These are phyloP conservation scores for Neurospora sublineolata DNA, from an alignment of 495 filamentous ascomycete species.

Conservation along the genomic window DNA sequence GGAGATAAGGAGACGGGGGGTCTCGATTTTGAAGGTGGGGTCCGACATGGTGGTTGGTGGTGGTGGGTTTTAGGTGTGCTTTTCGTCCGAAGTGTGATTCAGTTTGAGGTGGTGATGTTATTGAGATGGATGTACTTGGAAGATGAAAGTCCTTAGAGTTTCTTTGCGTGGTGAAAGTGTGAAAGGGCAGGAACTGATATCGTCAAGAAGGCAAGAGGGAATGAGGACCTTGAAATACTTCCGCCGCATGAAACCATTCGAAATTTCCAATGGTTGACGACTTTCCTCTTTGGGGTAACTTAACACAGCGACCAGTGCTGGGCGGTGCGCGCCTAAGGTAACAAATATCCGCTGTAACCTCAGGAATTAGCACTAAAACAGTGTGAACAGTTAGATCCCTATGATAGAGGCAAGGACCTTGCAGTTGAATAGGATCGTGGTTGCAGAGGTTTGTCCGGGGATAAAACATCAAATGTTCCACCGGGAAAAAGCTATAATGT, in stretches of 20 bases:
- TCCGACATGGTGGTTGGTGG: slow-evolving; percentile 4
- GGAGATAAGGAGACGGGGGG: slow-evolving; percentile 23
- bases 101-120: background rate
- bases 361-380: background rate
- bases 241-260: background rate
- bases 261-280: background rate
- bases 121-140: background rate
- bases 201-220: background rate
- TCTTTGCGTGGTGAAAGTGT: background rate
- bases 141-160: background rate
- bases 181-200: background rate
- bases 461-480: too few species aligned
- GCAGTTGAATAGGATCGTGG: background rate
- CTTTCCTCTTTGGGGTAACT: background rate
- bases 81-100: background rate
- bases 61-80: background rate
- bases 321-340: background rate
- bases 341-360: background rate
- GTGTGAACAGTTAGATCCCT: background rate
- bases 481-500: background rate
- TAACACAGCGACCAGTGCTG: background rate
- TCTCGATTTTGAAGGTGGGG: slow-evolving; percentile 19
- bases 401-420: background rate
- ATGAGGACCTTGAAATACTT: background rate
- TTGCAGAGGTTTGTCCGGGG: background rate